phyloP scores from a whole-genome alignment of 495 filamentous ascomycete genomes.

The Penicillium manginii region DNA sequence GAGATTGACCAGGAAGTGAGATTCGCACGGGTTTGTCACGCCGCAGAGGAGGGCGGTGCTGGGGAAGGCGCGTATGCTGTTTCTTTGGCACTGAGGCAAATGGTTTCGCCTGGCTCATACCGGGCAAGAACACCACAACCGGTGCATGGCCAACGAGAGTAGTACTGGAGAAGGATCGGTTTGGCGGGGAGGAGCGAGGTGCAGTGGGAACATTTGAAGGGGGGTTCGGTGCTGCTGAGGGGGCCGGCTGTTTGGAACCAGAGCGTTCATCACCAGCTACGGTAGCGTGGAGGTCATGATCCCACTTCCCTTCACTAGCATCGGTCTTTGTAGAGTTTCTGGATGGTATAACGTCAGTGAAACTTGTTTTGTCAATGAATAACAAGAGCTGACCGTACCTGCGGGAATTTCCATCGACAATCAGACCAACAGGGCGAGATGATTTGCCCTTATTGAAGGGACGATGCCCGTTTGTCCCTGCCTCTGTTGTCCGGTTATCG shows the following conservation, averaged over 20 bases:
- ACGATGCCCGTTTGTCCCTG: conserved; percentile 63
- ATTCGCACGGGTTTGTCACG: conserved; percentile 97
- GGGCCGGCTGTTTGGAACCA: conserved; percentile 27
- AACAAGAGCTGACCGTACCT: conserved; percentile 30
- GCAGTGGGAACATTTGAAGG: conserved; percentile 45
- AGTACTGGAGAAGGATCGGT: conserved; percentile 70
- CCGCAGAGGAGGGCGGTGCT: conserved; percentile 91
- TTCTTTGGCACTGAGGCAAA: conserved; percentile 76
- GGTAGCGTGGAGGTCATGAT: conserved; percentile 93
- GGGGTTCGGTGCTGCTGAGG: conserved; percentile 27
- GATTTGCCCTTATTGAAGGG: conserved; percentile 47
- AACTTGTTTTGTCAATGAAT: neutral
- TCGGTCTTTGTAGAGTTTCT: conserved; percentile 75
- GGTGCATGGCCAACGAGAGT: conserved; percentile 76
- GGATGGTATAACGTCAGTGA: conserved; percentile 26
- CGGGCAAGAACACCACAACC: conserved; percentile 76
- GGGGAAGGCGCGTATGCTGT: conserved; percentile 89
- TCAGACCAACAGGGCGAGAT: conserved; percentile 48
- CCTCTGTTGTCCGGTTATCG: conserved; percentile 79
- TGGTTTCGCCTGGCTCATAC: conserved; percentile 70
- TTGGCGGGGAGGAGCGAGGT: conserved; percentile 55
- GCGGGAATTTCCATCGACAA: conserved; percentile 52
- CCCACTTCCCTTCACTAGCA: conserved; percentile 81
- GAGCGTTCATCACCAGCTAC: conserved; percentile 56
- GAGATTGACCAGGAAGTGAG: conserved; percentile 75